Conservation (phyloP, 495 filamentous ascomycete species). For the Penicillium riverlandense region DNA sequence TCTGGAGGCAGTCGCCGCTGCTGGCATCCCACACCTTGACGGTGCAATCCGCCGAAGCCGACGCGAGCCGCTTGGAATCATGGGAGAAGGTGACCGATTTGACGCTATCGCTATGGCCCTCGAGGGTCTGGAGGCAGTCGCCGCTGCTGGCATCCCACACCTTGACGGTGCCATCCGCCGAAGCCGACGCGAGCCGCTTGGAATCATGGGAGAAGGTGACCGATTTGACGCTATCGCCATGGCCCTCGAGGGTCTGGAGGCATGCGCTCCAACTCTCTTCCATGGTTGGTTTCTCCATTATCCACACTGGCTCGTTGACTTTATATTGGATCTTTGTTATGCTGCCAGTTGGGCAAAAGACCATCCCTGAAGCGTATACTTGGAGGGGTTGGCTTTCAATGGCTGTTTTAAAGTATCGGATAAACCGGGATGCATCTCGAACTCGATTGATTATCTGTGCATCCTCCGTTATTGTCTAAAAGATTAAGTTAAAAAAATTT, state of each 20-base stretch:
- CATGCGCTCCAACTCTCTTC: slow-evolving; percentile 8
- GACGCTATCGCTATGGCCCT: neutral
- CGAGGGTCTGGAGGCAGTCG: slow-evolving; percentile 45
- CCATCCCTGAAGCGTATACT: slow-evolving; percentile 16
- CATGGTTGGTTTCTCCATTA: slow-evolving; percentile 6
- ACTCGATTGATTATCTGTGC: neutral
- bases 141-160: slow-evolving; percentile 57
- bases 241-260: slow-evolving; percentile 6
- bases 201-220: slow-evolving; percentile 6
- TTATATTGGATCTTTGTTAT: slow-evolving; percentile 10
- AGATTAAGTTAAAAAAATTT: neutral
- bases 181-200: slow-evolving; percentile 6
- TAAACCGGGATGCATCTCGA: slow-evolving; percentile 6
- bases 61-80: slow-evolving; percentile 23
- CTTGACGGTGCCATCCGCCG: slow-evolving; percentile 5
- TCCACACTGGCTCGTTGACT: slow-evolving; percentile 8
- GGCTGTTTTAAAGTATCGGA: slow-evolving; percentile 1
- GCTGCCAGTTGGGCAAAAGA: slow-evolving; percentile 19
- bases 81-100: slow-evolving; percentile 24
- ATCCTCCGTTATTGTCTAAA: neutral
- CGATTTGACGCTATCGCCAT: neutral
- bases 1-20: slow-evolving; percentile 9
- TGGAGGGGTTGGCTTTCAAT: slow-evolving; percentile 20
- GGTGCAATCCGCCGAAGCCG: slow-evolving; percentile 22
- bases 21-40: slow-evolving; percentile 19